Evolutionary conservation across 371 early-diverging fungal genomes (phyloP).

Genomic region (Mucor lusitanicus): DNA sequence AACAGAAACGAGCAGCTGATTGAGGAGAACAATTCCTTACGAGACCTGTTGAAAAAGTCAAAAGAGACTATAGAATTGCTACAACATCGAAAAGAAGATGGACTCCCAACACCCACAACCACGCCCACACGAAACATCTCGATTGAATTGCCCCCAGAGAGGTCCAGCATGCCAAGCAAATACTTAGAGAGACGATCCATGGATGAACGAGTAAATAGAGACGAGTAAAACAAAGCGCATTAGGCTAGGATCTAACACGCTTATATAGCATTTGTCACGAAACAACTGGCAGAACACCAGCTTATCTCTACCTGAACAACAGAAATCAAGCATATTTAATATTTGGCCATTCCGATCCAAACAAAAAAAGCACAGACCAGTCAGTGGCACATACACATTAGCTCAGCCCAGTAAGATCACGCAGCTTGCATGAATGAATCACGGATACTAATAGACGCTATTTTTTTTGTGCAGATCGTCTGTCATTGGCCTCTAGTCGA

Average conservation of each 20-base stretch:
- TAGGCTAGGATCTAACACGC: background rate
- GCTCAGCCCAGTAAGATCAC: background rate
- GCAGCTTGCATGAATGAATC: background rate
- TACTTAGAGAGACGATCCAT: conserved; percentile 5
- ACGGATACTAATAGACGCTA: background rate
- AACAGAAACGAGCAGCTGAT: conserved; percentile 14
- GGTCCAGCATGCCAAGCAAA: background rate
- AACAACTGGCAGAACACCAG: background rate
- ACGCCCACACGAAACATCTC: background rate
- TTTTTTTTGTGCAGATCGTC: background rate
- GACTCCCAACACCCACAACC: background rate
- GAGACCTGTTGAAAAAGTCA: conserved; percentile 29
- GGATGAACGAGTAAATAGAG: background rate
- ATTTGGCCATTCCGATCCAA: background rate
- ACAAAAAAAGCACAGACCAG: background rate
- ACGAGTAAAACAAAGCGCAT: background rate
- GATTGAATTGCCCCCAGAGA: background rate
- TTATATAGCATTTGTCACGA: conserved; percentile 1
- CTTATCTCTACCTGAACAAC: background rate
- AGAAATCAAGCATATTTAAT: background rate
- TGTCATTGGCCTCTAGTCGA: background rate
- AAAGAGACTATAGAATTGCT: conserved; percentile 32
- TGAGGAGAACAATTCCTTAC: conserved; percentile 28
- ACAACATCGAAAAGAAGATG: conserved; percentile 6
- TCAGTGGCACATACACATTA: background rate